Conservation (phyloP, 148 eudicot genomes). For the Rhododendron williamsianum region DNA sequence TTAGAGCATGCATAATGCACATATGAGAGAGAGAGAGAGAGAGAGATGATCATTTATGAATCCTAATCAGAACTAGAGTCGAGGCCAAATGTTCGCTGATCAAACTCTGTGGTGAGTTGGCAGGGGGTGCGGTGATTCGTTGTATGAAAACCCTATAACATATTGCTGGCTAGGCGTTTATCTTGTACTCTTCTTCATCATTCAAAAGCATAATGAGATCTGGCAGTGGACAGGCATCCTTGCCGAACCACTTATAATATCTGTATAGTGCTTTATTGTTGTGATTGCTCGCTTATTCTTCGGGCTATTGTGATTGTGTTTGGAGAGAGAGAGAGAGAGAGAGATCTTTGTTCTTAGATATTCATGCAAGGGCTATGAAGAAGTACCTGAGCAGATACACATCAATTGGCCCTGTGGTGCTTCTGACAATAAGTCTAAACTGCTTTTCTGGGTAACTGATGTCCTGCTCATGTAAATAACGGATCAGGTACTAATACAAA, state of each 20-base stretch:
- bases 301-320: background rate
- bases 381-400: slow-evolving; percentile 37
- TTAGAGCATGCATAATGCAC: background rate
- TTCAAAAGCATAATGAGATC: background rate
- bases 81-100: background rate
- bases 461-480: slow-evolving; percentile 23
- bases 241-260: background rate
- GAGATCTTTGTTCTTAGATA: background rate
- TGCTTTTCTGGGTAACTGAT: slow-evolving; percentile 17
- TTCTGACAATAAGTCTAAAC: slow-evolving; percentile 33
- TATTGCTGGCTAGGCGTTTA: background rate
- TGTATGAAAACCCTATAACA: background rate
- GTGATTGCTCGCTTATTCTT: background rate
- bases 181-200: background rate
- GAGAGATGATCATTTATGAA: background rate
- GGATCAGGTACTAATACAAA: slow-evolving; percentile 6
- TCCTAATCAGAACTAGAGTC: background rate
- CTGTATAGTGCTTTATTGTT: background rate
- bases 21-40: background rate
- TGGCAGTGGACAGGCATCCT: background rate
- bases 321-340: slow-evolving; percentile 3
- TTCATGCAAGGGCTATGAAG: background rate
- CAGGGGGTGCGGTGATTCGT: background rate
- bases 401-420: slow-evolving; percentile 38
- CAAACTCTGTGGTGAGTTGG: background rate